Evolutionary conservation across 2,329 filamentous ascomycete genomes (phyloP).

Genomic region (Apiospora sp.): DNA sequence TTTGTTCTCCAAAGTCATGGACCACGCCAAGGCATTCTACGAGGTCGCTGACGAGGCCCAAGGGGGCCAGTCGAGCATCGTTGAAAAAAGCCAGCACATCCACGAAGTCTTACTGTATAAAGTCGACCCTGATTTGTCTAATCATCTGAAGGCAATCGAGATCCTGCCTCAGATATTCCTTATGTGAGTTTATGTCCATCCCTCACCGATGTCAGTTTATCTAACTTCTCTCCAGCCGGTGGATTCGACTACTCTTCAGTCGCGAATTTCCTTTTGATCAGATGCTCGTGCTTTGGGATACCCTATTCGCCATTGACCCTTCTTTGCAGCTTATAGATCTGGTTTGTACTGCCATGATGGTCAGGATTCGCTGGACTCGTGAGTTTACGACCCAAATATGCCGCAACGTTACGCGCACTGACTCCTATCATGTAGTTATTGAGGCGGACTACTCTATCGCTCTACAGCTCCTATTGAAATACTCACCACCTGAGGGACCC

Average conservation of each 20-base stretch:
- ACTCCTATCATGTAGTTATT: conserved; percentile 63
- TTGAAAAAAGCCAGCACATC: conserved; percentile 85
- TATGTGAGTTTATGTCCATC: conserved; percentile 66
- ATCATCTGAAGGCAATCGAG: conserved; percentile 82
- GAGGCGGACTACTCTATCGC: conserved; percentile 88
- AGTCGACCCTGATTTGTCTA: conserved; percentile 83
- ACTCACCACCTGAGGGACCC: conserved; percentile 71
- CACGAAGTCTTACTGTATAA: conserved; percentile 82
- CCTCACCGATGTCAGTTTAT: not conserved
- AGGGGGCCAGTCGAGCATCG: conserved; percentile 60
- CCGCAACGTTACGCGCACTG: not conserved
- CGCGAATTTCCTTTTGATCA: conserved; percentile 92
- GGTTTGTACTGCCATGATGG: conserved; percentile 92
- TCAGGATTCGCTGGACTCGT: conserved; percentile 91
- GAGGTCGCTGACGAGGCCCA: conserved; percentile 65
- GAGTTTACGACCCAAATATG: conserved; percentile 44
- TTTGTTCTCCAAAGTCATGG: conserved; percentile 88
- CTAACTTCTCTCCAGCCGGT: conserved; percentile 65
- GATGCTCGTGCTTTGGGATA: conserved; percentile 87
- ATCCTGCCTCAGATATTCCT: conserved; percentile 96
- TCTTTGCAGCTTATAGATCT: conserved; percentile 82
- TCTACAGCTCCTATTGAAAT: conserved; percentile 82
- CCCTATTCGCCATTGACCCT: conserved; percentile 86
- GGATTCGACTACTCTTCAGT: conserved; percentile 92
- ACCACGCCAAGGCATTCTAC: conserved; percentile 85